Base-by-base conservation (phyloP, 2,329 filamentous ascomycete genomes). In the Fusarium newnesense region DNA sequence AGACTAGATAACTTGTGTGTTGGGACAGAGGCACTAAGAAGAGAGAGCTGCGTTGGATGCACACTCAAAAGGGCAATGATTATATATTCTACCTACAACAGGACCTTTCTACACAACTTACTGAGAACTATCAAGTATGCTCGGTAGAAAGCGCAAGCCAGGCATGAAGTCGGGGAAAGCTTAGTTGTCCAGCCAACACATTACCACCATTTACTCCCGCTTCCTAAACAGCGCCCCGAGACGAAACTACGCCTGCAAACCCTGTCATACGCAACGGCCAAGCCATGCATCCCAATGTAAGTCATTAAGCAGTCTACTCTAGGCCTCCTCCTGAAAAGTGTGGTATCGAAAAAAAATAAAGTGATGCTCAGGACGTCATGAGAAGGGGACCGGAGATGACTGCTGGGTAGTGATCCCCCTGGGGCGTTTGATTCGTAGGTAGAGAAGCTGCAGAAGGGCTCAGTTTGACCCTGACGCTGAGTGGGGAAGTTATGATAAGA, bases 341-440 rank as follows among this genome's bases (percentile, higher is more conserved):
- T 83, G 81, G 81, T 83, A 83, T 83, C 80, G 80, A 81, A 82
- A 80, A 78, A 77, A 39, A 75, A 74, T 76, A 74, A 49, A 32
- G 54, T 70, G 54, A 72, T 69, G 74, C 62, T 75, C 63, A 59
- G 65, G 72, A 67, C 49, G 68, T 65, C 61, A 56, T 72, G 59
- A 61, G 54, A 54, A 63, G 49, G 47, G 59, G 57, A 49, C 49
- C 39, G 58, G 54, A 65, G 58, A 61, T 47, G 64, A 66, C 56
- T 69, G 62, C 58, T 63, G 53, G 60, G 63, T 42, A 59, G 59
- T 50, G 60, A 59, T 43, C 54, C 54, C 60, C 28, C 59, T 57
- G 56, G 28, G 39, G 60, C 37, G 43, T 63, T 64, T 47, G 53
- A 53, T 67, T 53, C 47, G 60, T 58, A 56, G 66, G 61, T 43